phyloP scores from a whole-genome alignment of 176 grass and related monocot genomes.

The Hordeum marinum region DNA sequence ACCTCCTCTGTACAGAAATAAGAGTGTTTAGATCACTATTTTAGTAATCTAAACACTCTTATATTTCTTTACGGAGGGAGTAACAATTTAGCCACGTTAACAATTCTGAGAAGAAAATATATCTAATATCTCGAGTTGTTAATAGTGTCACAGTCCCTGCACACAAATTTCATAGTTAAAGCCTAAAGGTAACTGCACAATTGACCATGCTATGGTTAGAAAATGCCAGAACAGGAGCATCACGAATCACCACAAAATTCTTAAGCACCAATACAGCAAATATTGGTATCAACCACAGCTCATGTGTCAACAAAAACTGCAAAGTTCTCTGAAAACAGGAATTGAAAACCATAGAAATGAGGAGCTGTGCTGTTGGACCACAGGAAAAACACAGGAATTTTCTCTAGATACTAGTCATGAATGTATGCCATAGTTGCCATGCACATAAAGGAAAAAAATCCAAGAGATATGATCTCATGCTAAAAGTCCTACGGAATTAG shows the following conservation, averaged over 20 bases:
- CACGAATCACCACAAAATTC: background rate
- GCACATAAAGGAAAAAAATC: background rate
- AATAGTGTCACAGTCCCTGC: background rate
- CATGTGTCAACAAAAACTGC: background rate
- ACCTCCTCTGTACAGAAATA: too few species aligned
- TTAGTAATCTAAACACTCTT: too few species aligned
- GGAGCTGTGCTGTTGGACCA: background rate
- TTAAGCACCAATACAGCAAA: background rate
- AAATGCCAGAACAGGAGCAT: background rate
- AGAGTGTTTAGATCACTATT: too few species aligned
- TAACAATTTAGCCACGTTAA: background rate
- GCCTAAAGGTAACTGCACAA: background rate
- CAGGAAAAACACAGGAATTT: background rate
- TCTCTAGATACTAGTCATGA: background rate
- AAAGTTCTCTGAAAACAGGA: background rate
- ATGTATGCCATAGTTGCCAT: background rate
- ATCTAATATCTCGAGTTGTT: background rate
- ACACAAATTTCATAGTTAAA: background rate
- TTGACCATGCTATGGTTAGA: background rate
- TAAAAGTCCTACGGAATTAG: background rate
- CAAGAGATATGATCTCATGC: background rate
- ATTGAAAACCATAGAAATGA: background rate
- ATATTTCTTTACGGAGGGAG: too few species aligned
- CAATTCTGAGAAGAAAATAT: background rate
- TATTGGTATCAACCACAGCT: background rate